phyloP scores from a whole-genome alignment of 441 rosid species.

The Populus hybrid region DNA sequence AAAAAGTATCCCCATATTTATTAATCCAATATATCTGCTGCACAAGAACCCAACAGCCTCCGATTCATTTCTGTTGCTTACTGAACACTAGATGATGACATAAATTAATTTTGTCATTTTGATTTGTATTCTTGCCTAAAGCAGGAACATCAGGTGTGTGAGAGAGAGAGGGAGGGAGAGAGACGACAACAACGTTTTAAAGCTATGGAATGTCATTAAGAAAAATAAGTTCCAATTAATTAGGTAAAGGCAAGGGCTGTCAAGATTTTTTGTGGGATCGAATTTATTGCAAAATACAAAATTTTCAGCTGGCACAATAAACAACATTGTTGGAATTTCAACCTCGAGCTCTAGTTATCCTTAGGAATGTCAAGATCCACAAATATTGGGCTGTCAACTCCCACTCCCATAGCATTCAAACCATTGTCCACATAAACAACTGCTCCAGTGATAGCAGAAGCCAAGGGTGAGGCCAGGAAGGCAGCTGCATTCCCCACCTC shows the following conservation, averaged over 20 bases:
- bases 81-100: too few species aligned
- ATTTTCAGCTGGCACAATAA: background rate
- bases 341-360: background rate
- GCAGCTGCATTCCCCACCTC: constrained; percentile 93
- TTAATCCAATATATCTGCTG: too few species aligned
- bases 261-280: background rate
- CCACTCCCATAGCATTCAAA: constrained; percentile 89
- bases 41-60: too few species aligned
- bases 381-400: constrained; percentile 85
- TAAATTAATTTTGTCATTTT: too few species aligned
- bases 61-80: too few species aligned
- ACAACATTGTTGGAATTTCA: background rate
- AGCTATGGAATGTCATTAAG: background rate
- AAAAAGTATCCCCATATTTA: too few species aligned
- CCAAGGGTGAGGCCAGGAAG: constrained; percentile 76
- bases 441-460: constrained; percentile 82
- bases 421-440: constrained; percentile 91
- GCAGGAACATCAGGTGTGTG: background rate
- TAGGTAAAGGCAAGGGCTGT: background rate
- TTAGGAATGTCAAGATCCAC: constrained; percentile 62
- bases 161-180: background rate
- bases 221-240: background rate
- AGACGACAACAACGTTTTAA: too few species aligned
- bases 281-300: constrained; percentile 7
- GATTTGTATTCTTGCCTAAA: background rate